Evolutionary conservation across 2,329 filamentous ascomycete species (phyloP), one percentile per base, ranked within the genome.

Genomic region (Fusarium proliferatum): DNA sequence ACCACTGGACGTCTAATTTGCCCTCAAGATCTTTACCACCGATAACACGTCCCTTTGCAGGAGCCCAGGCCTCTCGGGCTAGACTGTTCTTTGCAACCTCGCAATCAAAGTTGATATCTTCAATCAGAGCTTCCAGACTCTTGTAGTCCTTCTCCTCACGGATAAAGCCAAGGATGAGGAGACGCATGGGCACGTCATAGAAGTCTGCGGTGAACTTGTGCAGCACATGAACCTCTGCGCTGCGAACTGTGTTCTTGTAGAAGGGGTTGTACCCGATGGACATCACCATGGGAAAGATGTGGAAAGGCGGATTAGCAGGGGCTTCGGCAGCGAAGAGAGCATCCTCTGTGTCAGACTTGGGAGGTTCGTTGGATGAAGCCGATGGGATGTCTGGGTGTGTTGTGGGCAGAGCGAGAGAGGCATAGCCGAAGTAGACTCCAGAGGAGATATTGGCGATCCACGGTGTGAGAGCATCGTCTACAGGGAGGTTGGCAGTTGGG

Each of bases 201-300:
- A 99, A 99, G 80, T 98, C 95, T 43, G 87, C 85, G 4, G 84
- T 82, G 81, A 98, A 97, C 48, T 86, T 82, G 79, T 94, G 91
- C 82, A 99, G 88, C 61, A 99, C 89, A 84, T 97, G 95, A 64
- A 97, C 95, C 87, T 97, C 95, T 80, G 96, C 95, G 71, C 90
- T 94, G 71, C 94, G 91, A 52, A 94, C 90, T 9, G 88, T 91
- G 87, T 99, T 98, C 81, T 95, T 95, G 88, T 97, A 99, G 84
- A 95, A 98, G 0, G 96, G 96, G 83, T 98, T 99, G 88, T 95
- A 98, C 49, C 96, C 96, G 75, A 98, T 96, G 69, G 91, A 94
- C 92, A 98, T 93, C 74, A 97, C 95, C 88, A 97, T 96, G 2
- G 94, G 94, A 82, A 92, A 94, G 64, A 96, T 86, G 66, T 74